Evolutionary conservation across 2,329 filamentous ascomycete genomes (phyloP).

Genomic region (Microdochium bolleyi): DNA sequence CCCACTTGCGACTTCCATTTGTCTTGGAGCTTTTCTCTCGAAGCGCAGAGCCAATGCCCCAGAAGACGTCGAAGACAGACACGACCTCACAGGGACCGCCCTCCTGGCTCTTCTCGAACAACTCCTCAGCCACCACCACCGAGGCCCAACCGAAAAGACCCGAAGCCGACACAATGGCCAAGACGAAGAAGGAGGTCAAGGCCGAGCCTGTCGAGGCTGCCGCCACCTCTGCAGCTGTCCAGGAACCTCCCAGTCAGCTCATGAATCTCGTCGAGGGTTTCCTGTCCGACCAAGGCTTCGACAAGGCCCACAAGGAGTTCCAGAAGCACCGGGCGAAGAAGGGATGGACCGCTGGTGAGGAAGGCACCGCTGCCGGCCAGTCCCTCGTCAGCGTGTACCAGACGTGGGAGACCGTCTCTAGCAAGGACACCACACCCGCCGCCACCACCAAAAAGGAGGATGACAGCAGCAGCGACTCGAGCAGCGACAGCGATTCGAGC

Average conservation of each 20-base stretch:
- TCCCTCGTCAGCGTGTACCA: conserved; percentile 43
- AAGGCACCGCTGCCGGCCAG: conserved; percentile 21
- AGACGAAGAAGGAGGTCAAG: conserved; percentile 11
- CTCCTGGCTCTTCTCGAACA: conserved; percentile 24
- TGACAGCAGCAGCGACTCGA: conserved; percentile 17
- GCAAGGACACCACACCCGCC: conserved; percentile 16
- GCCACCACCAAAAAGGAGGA: conserved; percentile 15
- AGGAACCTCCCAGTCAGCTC: conserved; percentile 48
- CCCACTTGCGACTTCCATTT: not conserved
- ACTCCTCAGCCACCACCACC: conserved; percentile 9
- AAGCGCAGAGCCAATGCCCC: not conserved
- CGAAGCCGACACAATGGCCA: conserved; percentile 17
- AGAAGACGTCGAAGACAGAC: not conserved
- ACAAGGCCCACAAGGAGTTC: conserved; percentile 52
- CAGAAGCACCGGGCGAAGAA: conserved; percentile 52
- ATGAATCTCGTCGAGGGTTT: conserved; percentile 61
- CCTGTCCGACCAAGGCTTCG: conserved; percentile 58
- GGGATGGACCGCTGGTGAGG: conserved; percentile 31
- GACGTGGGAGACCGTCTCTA: conserved; percentile 36
- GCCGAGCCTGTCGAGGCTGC: conserved; percentile 4
- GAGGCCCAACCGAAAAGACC: conserved; percentile 4
- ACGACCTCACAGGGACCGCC: conserved; percentile 9
- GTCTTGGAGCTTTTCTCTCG: not conserved
- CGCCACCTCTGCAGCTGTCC: conserved; percentile 8
- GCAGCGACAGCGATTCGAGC: conserved; percentile 16